Conservation (phyloP, 139 green algal genomes). For the Dunaliella sp. region DNA sequence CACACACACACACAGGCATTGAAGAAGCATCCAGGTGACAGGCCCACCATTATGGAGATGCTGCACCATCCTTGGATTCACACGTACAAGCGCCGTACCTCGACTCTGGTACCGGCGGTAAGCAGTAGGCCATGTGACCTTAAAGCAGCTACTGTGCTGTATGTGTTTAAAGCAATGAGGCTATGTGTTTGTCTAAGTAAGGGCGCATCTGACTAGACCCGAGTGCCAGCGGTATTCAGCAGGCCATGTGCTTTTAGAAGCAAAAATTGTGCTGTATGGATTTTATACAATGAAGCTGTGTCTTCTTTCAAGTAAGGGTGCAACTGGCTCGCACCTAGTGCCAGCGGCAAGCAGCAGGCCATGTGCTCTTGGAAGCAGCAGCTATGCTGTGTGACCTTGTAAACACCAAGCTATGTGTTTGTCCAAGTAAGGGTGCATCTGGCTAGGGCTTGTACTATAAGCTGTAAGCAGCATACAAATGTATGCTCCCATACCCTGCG, state of each 20-base stretch:
- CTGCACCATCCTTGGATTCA: conserved; percentile 60
- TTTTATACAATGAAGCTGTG: background rate
- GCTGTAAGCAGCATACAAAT: too few relatives aligned
- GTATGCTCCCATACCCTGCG: too few relatives aligned
- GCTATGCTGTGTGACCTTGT: background rate
- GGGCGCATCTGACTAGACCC: background rate
- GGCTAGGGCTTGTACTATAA: background rate
- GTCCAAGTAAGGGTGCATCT: background rate
- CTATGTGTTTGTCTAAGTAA: background rate
- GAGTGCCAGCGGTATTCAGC: background rate
- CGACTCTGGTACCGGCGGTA: background rate
- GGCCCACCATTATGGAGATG: conserved; percentile 60
- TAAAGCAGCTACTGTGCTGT: background rate
- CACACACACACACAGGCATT: conserved; percentile 31
- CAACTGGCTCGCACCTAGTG: background rate
- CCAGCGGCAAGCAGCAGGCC: too few relatives aligned
- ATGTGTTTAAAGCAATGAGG: background rate
- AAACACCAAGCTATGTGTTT: background rate
- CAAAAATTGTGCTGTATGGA: background rate
- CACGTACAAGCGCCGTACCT: conserved; percentile 38
- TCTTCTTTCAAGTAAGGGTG: background rate
- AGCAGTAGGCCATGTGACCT: background rate
- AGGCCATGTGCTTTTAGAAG: background rate
- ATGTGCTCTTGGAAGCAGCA: background rate
- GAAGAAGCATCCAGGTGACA: conserved; percentile 55